Percentiles rank a stretch among this genome's conserved stretches.
Conservation (phyloP, 352 stramenopile species). For the Aphanomyces stellatus region DNA sequence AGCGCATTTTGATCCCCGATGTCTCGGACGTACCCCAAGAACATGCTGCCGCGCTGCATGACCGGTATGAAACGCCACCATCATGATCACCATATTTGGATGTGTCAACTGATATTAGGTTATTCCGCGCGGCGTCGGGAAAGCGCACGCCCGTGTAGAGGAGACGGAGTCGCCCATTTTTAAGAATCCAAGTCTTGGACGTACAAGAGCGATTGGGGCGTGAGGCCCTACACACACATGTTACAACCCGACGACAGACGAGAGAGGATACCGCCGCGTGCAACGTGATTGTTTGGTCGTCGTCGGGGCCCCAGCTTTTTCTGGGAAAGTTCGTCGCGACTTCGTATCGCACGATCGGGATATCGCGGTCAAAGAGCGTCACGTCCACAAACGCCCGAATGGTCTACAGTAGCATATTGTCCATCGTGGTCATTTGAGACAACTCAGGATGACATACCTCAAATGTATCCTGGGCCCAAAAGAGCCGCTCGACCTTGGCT, state of each 20-base stretch:
- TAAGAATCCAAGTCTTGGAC: slow-evolving; percentile 81
- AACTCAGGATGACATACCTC: slow-evolving; percentile 17
- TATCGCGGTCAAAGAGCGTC: slow-evolving; percentile 63
- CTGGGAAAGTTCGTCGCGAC: slow-evolving; percentile 82
- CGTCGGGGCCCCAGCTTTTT: slow-evolving; percentile 51
- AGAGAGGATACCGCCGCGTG: too few relatives aligned
- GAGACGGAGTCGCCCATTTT: neutral
- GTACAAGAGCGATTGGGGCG: slow-evolving; percentile 65
- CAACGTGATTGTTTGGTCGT: too few relatives aligned
- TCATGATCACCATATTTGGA: too few relatives aligned
- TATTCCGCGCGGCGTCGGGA: slow-evolving; percentile 74
- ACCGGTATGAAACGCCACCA: too few relatives aligned
- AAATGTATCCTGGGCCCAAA: slow-evolving; percentile 66
- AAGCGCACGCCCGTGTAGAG: slow-evolving; percentile 26
- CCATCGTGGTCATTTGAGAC: too few relatives aligned
- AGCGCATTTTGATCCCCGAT: slow-evolving; percentile 61
- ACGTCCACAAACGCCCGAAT: slow-evolving; percentile 79
- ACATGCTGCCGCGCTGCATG: slow-evolving; percentile 64
- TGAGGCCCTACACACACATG: slow-evolving; percentile 36
- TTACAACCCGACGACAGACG: too few relatives aligned
- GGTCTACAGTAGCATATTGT: too few relatives aligned
- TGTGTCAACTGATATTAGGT: too few relatives aligned
- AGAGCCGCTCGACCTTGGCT: slow-evolving; percentile 61
- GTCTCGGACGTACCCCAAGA: slow-evolving; percentile 46
- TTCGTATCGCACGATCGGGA: slow-evolving; percentile 72